phyloP scores from a whole-genome alignment of 257 asterid genomes.

The Echium plantagineum region DNA sequence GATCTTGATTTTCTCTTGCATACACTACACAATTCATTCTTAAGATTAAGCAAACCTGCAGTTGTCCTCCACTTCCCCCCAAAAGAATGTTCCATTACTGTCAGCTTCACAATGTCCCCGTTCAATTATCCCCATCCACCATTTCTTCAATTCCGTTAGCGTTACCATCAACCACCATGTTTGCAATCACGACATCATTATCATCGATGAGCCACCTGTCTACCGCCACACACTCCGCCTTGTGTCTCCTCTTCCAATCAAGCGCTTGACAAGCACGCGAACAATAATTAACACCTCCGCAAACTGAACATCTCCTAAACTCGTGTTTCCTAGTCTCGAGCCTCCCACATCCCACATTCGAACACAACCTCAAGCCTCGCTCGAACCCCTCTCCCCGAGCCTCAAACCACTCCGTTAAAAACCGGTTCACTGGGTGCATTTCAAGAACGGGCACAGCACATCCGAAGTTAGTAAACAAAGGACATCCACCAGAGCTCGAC shows the following conservation, averaged over 20 bases:
- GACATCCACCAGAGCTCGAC: neutral
- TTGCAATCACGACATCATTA: neutral
- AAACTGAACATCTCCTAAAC: constrained; percentile 71
- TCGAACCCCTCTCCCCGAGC: constrained; percentile 24
- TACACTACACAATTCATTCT: too few species aligned
- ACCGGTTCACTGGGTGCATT: constrained; percentile 60
- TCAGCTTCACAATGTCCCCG: constrained; percentile 19
- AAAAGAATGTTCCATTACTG: constrained; percentile 32
- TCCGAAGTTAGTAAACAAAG: constrained; percentile 59
- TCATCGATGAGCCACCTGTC: constrained; percentile 23
- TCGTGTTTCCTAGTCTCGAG: constrained; percentile 83
- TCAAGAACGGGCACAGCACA: constrained; percentile 79
- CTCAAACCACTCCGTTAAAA: constrained; percentile 65
- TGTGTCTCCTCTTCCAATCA: constrained; percentile 21
- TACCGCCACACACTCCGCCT: constrained; percentile 15
- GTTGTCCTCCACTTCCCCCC: too few species aligned
- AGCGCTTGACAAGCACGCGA: constrained; percentile 23
- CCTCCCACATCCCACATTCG: constrained; percentile 80
- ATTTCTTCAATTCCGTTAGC: neutral
- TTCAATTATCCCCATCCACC: constrained; percentile 5
- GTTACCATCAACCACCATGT: neutral
- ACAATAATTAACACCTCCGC: constrained; percentile 17
- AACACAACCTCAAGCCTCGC: constrained; percentile 60
- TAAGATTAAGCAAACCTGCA: too few species aligned
- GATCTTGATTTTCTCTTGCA: too few species aligned